Conservation (phyloP, 2,329 filamentous ascomycete genomes). For the Thelonectria olida region DNA sequence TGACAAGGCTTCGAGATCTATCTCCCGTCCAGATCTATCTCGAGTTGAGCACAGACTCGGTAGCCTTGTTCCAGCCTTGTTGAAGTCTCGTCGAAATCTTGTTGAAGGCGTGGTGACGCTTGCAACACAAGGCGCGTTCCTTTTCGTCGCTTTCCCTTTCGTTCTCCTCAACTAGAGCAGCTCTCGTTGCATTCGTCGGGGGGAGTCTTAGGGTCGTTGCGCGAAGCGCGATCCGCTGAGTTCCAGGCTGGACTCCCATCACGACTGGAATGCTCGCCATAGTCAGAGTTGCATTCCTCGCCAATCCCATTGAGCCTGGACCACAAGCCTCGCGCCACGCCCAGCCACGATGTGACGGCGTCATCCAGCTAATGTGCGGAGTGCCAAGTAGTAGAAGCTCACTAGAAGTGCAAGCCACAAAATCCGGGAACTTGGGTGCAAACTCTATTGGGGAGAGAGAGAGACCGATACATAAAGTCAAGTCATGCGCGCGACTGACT, state of each 20-base stretch:
- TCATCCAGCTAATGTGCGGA: constrained; percentile 6
- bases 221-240: neutral
- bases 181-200: neutral
- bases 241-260: neutral
- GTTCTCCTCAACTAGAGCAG: too few relatives aligned
- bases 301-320: constrained; percentile 35
- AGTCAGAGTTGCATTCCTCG: constrained; percentile 25
- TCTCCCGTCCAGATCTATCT: too few relatives aligned
- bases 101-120: neutral
- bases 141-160: neutral
- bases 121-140: neutral
- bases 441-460: constrained; percentile 28
- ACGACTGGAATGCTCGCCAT: constrained; percentile 37
- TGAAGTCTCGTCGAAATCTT: neutral
- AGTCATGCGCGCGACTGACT: neutral
- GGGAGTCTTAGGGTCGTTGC: neutral
- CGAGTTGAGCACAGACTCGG: too few relatives aligned
- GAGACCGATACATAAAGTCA: constrained; percentile 16
- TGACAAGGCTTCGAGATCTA: neutral
- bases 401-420: constrained; percentile 29
- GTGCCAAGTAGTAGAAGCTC: constrained; percentile 14
- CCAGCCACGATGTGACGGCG: constrained; percentile 30
- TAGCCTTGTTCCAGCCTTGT: too few relatives aligned
- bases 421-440: constrained; percentile 30
- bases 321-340: constrained; percentile 41